Conservation (phyloP, 1,284 basidiomycete species). For the Tilletia setariae region DNA sequence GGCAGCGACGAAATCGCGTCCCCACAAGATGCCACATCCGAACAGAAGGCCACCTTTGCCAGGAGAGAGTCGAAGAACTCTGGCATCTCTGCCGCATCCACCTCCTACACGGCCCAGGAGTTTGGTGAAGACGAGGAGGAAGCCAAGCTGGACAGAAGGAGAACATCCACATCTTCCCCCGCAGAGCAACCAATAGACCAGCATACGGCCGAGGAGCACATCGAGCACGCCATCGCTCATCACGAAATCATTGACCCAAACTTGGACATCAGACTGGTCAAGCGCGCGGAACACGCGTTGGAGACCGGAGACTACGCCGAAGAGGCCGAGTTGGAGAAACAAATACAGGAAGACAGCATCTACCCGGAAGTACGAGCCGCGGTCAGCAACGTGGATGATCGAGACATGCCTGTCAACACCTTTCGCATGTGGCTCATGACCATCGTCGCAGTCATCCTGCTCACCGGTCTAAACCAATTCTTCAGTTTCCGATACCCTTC, state of each 20-base stretch:
- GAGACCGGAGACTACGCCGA: conserved; percentile 22
- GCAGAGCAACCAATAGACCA: no score
- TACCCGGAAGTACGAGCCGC: conserved; percentile 48
- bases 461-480: conserved; percentile 36
- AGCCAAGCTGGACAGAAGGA: no score
- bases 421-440: conserved; percentile 43
- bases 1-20: no score
- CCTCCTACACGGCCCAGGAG: no score
- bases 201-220: no score
- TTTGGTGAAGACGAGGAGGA: no score
- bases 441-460: conserved; percentile 29
- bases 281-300: conserved; percentile 23
- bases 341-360: conserved; percentile 33
- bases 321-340: conserved; percentile 23
- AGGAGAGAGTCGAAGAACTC: no score
- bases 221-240: no score
- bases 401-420: conserved; percentile 41
- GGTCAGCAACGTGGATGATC: conserved; percentile 47
- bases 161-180: no score
- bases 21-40: no score
- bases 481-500: conserved; percentile 33
- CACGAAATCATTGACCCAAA: conserved; percentile 21
- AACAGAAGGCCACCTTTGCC: no score
- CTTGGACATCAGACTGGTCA: conserved; percentile 20
- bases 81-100: no score